Conservation (phyloP, 768 basidiomycete species). For the Boletus insuetus region DNA sequence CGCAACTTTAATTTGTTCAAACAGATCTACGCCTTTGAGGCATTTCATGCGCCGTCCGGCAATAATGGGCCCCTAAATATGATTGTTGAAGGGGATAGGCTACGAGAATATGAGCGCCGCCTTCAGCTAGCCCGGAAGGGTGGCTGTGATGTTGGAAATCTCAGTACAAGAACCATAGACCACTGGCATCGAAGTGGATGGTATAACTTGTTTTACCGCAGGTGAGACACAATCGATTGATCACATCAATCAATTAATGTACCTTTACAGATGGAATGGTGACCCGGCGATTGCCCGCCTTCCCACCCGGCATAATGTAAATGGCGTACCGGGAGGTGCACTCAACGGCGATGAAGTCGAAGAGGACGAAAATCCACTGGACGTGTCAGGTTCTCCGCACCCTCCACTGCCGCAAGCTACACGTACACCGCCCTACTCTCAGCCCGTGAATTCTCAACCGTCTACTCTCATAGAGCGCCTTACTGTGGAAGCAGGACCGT, state of each 20-base stretch:
- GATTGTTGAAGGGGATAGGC: conserved; percentile 58
- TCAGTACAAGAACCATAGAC: conserved; percentile 71
- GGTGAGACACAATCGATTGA: conserved; percentile 37
- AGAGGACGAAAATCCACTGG: conserved; percentile 50
- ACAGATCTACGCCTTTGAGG: conserved; percentile 74
- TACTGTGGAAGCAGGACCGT: conserved; percentile 18
- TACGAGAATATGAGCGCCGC: conserved; percentile 71
- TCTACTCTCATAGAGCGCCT: conserved; percentile 16
- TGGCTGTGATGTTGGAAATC: conserved; percentile 69
- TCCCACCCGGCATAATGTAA: conserved; percentile 36
- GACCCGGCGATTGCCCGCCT: conserved; percentile 60
- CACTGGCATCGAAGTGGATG: conserved; percentile 78
- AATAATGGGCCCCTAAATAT: conserved; percentile 35
- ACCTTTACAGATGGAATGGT: conserved; percentile 54
- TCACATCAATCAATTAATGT: neutral
- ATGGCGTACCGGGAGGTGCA: conserved; percentile 29
- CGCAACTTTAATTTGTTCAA: conserved; percentile 84
- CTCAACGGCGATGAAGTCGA: conserved; percentile 45
- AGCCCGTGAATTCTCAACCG: conserved; percentile 10
- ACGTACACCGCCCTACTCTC: conserved; percentile 23
- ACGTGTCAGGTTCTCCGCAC: conserved; percentile 36
- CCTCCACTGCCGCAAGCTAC: conserved; percentile 29
- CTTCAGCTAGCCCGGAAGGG: conserved; percentile 62
- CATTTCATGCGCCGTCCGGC: conserved; percentile 37
- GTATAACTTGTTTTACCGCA: conserved; percentile 70